Conservation (phyloP, 352 stramenopile genomes). For the Phytophthora pistaciae region DNA sequence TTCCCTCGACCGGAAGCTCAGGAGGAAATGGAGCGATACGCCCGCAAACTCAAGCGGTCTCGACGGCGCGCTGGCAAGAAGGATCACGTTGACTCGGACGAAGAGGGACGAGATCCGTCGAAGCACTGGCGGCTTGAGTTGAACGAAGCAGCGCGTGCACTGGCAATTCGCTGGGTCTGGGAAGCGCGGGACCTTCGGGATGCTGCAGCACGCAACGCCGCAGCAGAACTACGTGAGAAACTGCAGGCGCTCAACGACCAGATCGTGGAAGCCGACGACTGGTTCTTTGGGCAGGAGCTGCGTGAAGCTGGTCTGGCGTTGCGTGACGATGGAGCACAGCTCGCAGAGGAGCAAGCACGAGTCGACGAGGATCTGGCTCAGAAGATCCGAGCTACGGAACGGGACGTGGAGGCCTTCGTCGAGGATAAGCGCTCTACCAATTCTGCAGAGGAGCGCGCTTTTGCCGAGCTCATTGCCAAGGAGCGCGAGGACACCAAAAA, state of each 20-base stretch:
- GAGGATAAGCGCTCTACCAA: constrained; percentile 77
- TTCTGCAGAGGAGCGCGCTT: constrained; percentile 57
- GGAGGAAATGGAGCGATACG: constrained; percentile 93
- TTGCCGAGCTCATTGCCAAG: constrained; percentile 70
- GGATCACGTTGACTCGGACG: constrained; percentile 77
- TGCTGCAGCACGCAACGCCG: constrained; percentile 46
- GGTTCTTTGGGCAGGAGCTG: constrained; percentile 92
- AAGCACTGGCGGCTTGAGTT: constrained; percentile 85
- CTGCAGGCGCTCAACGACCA: constrained; percentile 69
- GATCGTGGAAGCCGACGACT: constrained; percentile 94
- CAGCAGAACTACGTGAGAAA: constrained; percentile 64
- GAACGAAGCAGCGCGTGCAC: constrained; percentile 79
- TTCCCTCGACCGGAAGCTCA: constrained; percentile 90
- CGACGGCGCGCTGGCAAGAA: constrained; percentile 71
- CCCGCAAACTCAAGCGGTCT: constrained; percentile 83
- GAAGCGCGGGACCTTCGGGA: constrained; percentile 75
- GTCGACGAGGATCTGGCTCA: constrained; percentile 85
- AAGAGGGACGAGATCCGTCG: constrained; percentile 72
- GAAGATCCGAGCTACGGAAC: constrained; percentile 84
- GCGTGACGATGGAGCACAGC: constrained; percentile 59
- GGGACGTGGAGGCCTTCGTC: constrained; percentile 83
- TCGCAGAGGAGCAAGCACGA: constrained; percentile 63
- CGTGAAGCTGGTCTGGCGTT: constrained; percentile 81
- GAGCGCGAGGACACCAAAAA: constrained; percentile 57
- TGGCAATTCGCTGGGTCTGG: constrained; percentile 86